phyloP scores from a whole-genome alignment of 768 basidiomycete species.

The Russula sp. region DNA sequence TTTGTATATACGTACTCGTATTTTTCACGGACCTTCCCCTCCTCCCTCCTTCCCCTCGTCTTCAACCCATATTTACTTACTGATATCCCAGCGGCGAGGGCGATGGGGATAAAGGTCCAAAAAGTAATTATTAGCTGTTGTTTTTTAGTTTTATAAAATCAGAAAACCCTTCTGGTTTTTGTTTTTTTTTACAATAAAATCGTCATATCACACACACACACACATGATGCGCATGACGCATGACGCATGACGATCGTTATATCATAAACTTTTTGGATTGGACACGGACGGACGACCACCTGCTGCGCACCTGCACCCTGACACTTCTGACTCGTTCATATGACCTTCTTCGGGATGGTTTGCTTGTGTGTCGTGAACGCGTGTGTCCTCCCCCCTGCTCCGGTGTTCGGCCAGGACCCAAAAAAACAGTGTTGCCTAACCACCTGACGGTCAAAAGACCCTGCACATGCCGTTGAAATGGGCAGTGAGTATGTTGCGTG shows the following conservation, averaged over 20 bases:
- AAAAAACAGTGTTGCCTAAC: neutral
- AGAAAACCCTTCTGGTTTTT: neutral
- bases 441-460: no score
- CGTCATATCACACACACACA: no score
- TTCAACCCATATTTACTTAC: neutral
- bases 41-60: no score
- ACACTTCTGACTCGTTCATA: neutral
- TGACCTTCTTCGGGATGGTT: neutral
- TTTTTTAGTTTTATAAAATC: neutral
- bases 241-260: slow-evolving; percentile 4
- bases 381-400: neutral
- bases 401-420: no score
- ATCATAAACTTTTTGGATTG: neutral
- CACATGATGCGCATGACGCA: neutral
- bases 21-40: neutral
- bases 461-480: no score
- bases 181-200: no score
- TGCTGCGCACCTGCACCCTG: no score
- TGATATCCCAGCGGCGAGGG: neutral
- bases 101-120: neutral
- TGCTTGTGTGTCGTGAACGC: neutral
- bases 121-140: neutral
- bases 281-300: no score
- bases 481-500: no score
- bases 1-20: neutral